phyloP scores from a whole-genome alignment of 257 asterid species.

The Fraxinus cuspidata region DNA sequence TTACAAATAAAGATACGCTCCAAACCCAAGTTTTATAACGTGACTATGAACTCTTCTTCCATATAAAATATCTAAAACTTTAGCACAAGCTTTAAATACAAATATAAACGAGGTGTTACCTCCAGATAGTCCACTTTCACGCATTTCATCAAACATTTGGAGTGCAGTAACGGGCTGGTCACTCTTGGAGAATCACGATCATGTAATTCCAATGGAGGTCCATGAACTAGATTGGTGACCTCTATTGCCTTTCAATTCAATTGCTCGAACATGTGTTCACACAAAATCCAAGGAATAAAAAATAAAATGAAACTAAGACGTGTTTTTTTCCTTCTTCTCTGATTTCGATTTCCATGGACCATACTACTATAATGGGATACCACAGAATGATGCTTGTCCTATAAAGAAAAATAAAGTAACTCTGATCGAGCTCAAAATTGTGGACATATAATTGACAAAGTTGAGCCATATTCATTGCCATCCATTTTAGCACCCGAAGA shows the following conservation, averaged over 20 bases:
- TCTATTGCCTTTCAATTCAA: background rate
- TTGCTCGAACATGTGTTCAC: background rate
- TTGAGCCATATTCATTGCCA: background rate
- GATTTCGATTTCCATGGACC: background rate
- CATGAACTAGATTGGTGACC: background rate
- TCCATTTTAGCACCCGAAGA: background rate
- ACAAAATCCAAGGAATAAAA: background rate
- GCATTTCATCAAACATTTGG: constrained; percentile 39
- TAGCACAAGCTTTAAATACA: constrained; percentile 30
- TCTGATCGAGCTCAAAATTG: background rate
- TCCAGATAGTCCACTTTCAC: constrained; percentile 33
- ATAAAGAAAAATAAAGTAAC: too few relatives aligned
- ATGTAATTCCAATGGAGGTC: constrained; percentile 26
- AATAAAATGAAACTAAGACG: too few relatives aligned
- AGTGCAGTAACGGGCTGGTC: constrained; percentile 31
- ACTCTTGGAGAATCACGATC: constrained; percentile 31
- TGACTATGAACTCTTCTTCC: constrained; percentile 35
- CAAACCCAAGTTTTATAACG: constrained; percentile 41
- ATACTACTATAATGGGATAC: background rate
- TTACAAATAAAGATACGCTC: constrained; percentile 39
- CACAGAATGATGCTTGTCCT: background rate
- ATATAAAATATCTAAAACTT: constrained; percentile 23
- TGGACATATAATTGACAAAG: background rate
- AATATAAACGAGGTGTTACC: constrained; percentile 39
- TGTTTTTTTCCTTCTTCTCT: too few relatives aligned